These are phyloP conservation scores for Scheffersomyces lignicola DNA, from an alignment of 1,139 yeast genomes.

Conservation along the genomic window DNA sequence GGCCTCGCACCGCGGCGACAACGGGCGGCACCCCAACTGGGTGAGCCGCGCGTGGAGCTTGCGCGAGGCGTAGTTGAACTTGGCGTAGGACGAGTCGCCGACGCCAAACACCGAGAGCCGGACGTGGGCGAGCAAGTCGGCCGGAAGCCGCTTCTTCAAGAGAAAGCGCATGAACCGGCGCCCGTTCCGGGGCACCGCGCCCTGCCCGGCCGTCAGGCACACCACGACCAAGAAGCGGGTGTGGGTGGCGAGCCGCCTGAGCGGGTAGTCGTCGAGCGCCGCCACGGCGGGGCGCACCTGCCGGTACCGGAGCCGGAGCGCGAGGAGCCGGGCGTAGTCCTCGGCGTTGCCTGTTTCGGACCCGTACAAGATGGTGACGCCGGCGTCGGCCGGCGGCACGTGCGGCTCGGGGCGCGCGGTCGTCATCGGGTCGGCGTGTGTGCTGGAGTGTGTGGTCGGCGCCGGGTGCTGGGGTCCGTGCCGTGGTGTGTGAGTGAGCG, in stretches of 20 bases:
- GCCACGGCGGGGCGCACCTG: slow-evolving; percentile 53
- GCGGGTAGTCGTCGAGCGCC: slow-evolving; percentile 64
- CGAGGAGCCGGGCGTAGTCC: slow-evolving; percentile 74
- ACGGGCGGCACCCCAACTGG: slow-evolving; percentile 80
- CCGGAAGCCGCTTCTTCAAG: slow-evolving; percentile 66
- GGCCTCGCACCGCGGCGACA: slow-evolving; percentile 78
- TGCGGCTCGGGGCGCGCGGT: too few relatives aligned
- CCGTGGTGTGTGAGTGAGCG: too few relatives aligned
- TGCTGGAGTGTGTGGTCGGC: too few relatives aligned
- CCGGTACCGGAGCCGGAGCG: slow-evolving; percentile 55
- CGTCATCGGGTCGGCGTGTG: too few relatives aligned
- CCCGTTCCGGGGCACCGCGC: slow-evolving; percentile 84
- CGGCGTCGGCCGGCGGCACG: too few relatives aligned
- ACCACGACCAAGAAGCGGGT: slow-evolving; percentile 59
- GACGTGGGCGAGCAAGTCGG: slow-evolving; percentile 60
- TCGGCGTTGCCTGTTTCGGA: slow-evolving; percentile 93
- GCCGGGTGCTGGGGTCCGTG: too few relatives aligned
- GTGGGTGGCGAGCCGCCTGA: slow-evolving; percentile 48
- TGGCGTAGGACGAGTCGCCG: slow-evolving; percentile 93
- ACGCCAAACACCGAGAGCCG: slow-evolving; percentile 77
- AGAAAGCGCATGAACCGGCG: slow-evolving; percentile 71
- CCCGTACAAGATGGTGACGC: slow-evolving; percentile 67
- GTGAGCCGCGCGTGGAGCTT: slow-evolving; percentile 74
- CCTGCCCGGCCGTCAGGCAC: slow-evolving; percentile 95
- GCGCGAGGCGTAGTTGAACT: slow-evolving; percentile 80